Percentiles rank a stretch among this genome's conserved stretches.
These are phyloP conservation scores for Cyberlindnera mycetangii DNA, from an alignment of 805 yeast genomes.

Conservation along the genomic window DNA sequence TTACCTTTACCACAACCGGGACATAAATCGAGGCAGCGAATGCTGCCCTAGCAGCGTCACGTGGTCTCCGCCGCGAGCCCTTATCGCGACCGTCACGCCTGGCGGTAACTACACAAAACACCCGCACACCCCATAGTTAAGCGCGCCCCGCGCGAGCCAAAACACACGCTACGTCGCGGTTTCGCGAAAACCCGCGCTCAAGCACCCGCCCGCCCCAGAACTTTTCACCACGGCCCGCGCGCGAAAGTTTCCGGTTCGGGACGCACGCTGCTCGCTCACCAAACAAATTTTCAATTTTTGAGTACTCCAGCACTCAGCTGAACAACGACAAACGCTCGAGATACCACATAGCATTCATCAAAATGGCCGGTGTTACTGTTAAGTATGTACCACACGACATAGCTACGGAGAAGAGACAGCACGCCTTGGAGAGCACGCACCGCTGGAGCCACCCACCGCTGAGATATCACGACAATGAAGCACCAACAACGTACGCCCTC, in stretches of 20 bases:
- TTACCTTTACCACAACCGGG: background rate
- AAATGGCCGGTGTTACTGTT: constrained; percentile 97
- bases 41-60: constrained; percentile 7
- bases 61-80: constrained; percentile 3
- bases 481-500: too few relatives aligned
- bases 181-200: background rate
- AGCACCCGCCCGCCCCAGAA: background rate
- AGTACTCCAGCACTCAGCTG: constrained; percentile 12
- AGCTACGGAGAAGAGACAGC: background rate
- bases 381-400: constrained; percentile 59
- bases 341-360: constrained; percentile 17
- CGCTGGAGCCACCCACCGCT: background rate
- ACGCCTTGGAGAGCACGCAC: background rate
- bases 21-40: too few relatives aligned
- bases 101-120: background rate
- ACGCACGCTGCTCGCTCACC: constrained; percentile 12
- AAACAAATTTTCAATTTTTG: constrained; percentile 18
- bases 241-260: constrained; percentile 14
- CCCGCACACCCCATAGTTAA: constrained; percentile 11
- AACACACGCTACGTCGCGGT: background rate
- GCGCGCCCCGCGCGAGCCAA: background rate
- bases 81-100: constrained; percentile 4
- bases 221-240: constrained; percentile 4
- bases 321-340: constrained; percentile 24
- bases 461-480: background rate